These are phyloP conservation scores for Serpula lacrymans DNA, from an alignment of 768 basidiomycete species.

Conservation along the genomic window DNA sequence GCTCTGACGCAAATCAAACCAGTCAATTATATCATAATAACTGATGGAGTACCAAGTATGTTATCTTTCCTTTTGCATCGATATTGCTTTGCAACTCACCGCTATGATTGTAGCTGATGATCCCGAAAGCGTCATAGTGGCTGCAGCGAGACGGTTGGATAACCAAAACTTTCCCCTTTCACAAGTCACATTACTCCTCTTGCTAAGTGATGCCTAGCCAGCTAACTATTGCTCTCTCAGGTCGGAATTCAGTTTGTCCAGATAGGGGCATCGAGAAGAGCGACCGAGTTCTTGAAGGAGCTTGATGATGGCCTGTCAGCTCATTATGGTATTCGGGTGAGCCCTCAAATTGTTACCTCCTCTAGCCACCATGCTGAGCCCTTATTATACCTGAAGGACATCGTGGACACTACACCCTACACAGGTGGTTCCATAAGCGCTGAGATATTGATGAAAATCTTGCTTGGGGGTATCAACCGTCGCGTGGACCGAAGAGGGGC, in stretches of 20 bases:
- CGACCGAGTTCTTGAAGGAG: slow-evolving; percentile 43
- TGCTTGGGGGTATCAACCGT: slow-evolving; percentile 66
- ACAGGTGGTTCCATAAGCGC: slow-evolving; percentile 39
- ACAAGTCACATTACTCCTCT: slow-evolving; percentile 36
- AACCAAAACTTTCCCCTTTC: slow-evolving; percentile 45
- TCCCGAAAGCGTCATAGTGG: slow-evolving; percentile 45
- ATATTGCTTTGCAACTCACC: neutral
- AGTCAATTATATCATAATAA: slow-evolving; percentile 57
- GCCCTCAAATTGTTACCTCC: slow-evolving; percentile 7
- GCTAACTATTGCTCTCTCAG: slow-evolving; percentile 32
- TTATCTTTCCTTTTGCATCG: slow-evolving; percentile 3
- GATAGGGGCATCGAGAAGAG: slow-evolving; percentile 46
- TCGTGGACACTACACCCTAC: slow-evolving; percentile 68
- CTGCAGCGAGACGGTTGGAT: slow-evolving; percentile 49
- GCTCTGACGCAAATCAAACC: slow-evolving; percentile 43
- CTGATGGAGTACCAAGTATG: slow-evolving; percentile 61
- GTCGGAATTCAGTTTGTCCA: slow-evolving; percentile 73
- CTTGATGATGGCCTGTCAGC: slow-evolving; percentile 56
- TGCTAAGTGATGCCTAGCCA: no score
- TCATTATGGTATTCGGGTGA: slow-evolving; percentile 42
- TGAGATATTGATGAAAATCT: slow-evolving; percentile 54
- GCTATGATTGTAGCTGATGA: slow-evolving; percentile 41
- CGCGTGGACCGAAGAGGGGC: slow-evolving; percentile 38
- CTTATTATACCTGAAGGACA: slow-evolving; percentile 45
- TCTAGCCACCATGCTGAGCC: neutral